Percentiles rank a stretch among this genome's conserved stretches.
Evolutionary conservation across 371 early-diverging fungal genomes (phyloP).

Genomic region (Umbelopsis sp.): DNA sequence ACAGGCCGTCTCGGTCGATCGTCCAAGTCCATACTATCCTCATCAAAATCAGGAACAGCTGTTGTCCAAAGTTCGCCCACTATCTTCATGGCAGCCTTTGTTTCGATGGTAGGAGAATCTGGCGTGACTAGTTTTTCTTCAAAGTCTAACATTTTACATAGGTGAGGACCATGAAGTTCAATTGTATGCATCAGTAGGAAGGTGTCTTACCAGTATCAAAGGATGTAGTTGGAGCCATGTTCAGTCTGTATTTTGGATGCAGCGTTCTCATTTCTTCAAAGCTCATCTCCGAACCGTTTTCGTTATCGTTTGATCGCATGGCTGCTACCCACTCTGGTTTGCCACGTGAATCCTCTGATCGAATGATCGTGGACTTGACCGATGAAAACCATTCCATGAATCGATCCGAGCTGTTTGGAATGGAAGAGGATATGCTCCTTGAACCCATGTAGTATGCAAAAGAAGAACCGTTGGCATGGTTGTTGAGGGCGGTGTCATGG

Average conservation of each 20-base stretch:
- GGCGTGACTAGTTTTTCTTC: conserved; percentile 3
- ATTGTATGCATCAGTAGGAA: not conserved
- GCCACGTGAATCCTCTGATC: not conserved
- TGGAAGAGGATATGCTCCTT: not conserved
- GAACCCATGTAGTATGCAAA: conserved; percentile 12
- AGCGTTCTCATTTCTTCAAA: conserved; percentile 26
- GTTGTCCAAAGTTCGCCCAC: conserved; percentile 21
- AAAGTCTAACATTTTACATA: not conserved
- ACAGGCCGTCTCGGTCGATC: not conserved
- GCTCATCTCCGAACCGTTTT: conserved; percentile 21
- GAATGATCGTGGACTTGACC: conserved; percentile 2
- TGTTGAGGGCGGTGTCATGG: not conserved
- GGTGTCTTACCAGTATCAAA: not conserved
- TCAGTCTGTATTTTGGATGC: conserved; percentile 7
- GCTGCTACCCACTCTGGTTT: not conserved
- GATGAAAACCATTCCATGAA: not conserved
- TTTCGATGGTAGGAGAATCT: conserved; percentile 26
- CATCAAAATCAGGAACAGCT: not conserved
- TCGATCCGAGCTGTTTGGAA: conserved; percentile 1
- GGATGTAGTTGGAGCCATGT: not conserved
- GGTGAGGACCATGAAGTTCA: too few relatives aligned
- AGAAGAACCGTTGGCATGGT: not conserved
- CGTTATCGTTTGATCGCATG: conserved; percentile 2
- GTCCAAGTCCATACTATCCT: not conserved
- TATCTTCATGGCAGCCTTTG: conserved; percentile 25